Conservation (phyloP, 78 protist genomes). For the Tieghemostelium lacteum region DNA sequence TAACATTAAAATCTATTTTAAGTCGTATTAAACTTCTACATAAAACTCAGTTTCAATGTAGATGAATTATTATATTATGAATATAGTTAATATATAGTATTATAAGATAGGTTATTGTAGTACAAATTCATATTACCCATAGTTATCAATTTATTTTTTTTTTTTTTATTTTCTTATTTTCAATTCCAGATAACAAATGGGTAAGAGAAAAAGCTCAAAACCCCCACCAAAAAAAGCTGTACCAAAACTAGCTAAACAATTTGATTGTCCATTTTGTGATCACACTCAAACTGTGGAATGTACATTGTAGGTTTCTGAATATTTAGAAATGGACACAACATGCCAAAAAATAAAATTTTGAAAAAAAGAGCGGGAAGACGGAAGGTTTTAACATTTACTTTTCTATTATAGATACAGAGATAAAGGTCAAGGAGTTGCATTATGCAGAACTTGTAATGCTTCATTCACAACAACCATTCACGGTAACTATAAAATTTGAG, state of each 20-base stretch:
- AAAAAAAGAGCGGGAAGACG: background rate
- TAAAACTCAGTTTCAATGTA: no score
- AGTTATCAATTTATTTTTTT: no score
- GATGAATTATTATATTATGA: no score
- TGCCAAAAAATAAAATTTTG: background rate
- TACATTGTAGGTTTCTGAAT: constrained; percentile 22
- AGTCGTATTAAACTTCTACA: no score
- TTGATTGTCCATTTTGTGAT: constrained; percentile 77
- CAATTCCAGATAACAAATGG: no score
- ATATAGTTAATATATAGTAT: no score
- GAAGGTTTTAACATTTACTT: background rate
- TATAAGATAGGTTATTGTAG: no score
- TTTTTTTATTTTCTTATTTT: no score
- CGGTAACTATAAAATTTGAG: no score
- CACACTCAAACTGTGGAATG: constrained; percentile 71
- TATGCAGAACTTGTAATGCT: constrained; percentile 57
- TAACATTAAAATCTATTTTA: no score
- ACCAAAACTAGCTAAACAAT: constrained; percentile 35
- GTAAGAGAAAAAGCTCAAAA: constrained; percentile 66
- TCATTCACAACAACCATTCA: constrained; percentile 23
- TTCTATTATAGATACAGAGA: constrained; percentile 25
- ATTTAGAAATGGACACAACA: background rate
- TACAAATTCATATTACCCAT: no score
- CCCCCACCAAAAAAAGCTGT: constrained; percentile 66
- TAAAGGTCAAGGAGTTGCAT: constrained; percentile 36